Evolutionary conservation across 139 green algal genomes (phyloP).

Genomic region (Helicosporidium sp.): DNA sequence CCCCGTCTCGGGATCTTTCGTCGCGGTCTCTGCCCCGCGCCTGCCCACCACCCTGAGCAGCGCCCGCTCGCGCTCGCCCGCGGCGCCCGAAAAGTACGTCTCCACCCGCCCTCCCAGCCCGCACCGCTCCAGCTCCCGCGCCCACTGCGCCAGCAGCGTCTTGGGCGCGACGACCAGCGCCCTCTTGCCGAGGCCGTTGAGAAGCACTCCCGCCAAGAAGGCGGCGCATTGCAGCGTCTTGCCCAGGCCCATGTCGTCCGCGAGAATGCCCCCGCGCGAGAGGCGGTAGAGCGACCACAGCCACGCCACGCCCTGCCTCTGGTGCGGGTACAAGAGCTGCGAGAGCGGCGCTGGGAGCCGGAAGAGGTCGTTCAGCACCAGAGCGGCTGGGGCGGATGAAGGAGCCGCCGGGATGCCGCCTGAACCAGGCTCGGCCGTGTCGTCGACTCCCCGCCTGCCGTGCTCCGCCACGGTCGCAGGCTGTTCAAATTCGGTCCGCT

Average conservation of each 20-base stretch:
- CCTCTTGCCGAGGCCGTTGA: slow-evolving; percentile 16
- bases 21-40: too few species aligned
- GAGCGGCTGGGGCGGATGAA: too few species aligned
- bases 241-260: slow-evolving; percentile 41
- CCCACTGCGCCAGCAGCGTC: slow-evolving; percentile 69
- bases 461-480: too few species aligned
- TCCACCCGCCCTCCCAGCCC: too few species aligned
- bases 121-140: slow-evolving; percentile 59
- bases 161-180: slow-evolving; percentile 68
- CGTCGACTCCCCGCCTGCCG: too few species aligned
- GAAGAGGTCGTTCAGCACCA: too few species aligned
- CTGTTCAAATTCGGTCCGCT: too few species aligned
- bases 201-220: slow-evolving; percentile 54
- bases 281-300: slow-evolving; percentile 34
- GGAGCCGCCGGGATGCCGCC: too few species aligned
- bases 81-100: slow-evolving; percentile 7
- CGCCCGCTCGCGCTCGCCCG: slow-evolving; percentile 7
- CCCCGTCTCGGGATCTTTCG: too few species aligned
- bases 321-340: slow-evolving; percentile 50
- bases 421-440: not conserved
- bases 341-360: too few species aligned
- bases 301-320: slow-evolving; percentile 60
- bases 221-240: slow-evolving; percentile 61
- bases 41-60: slow-evolving; percentile 10
- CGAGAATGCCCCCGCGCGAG: slow-evolving; percentile 52